phyloP scores from a whole-genome alignment of 169 alveolate genomes.

The Cryptosporidium bovis region DNA sequence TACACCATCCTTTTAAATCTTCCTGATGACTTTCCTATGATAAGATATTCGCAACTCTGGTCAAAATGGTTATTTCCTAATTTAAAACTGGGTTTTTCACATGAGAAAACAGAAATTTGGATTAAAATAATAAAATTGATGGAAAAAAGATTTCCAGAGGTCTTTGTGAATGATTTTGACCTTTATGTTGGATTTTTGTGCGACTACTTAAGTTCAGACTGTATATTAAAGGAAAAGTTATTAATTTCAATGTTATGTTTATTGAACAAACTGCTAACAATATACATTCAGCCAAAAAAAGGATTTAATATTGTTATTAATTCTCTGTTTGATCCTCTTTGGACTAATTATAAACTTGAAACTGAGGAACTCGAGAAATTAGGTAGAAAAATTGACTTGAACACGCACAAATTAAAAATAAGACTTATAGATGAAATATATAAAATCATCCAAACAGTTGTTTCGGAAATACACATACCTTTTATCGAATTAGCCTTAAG shows the following conservation, averaged over 20 bases:
- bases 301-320: slow-evolving; percentile 16
- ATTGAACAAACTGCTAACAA: slow-evolving; percentile 7
- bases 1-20: slow-evolving; percentile 23
- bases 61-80: slow-evolving; percentile 54
- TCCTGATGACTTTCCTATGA: slow-evolving; percentile 53
- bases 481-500: slow-evolving; percentile 1
- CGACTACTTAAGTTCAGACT: neutral
- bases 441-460: neutral
- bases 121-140: slow-evolving; percentile 21
- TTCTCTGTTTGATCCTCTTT: slow-evolving; percentile 9
- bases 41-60: slow-evolving; percentile 30
- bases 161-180: slow-evolving; percentile 29
- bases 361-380: no score
- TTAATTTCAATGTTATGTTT: slow-evolving; percentile 3
- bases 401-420: neutral
- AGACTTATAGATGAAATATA: slow-evolving; percentile 4
- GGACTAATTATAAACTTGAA: neutral
- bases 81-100: neutral
- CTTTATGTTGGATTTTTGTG: neutral
- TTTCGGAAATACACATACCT: slow-evolving; percentile 5
- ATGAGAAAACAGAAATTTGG: slow-evolving; percentile 8
- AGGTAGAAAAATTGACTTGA: neutral
- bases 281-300: slow-evolving; percentile 51
- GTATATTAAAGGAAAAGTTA: neutral
- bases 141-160: slow-evolving; percentile 13